phyloP scores from a whole-genome alignment of 2,329 filamentous ascomycete species.

The Chrysoporthe austroafricana region DNA sequence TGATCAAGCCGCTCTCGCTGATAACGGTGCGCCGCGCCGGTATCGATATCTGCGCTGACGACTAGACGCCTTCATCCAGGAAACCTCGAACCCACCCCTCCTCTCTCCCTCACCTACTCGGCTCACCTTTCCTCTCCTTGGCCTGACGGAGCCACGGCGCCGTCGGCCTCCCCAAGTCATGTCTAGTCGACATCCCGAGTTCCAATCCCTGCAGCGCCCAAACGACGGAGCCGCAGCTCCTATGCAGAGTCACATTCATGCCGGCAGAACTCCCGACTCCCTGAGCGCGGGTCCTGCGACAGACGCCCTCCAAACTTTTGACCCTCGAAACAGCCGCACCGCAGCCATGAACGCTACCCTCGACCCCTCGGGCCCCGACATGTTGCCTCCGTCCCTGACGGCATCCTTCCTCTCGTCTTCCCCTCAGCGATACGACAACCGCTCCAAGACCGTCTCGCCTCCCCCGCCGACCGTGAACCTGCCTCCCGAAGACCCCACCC shows the following conservation, averaged over 20 bases:
- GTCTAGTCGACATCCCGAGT: conserved; percentile 13
- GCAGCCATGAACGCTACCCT: conserved; percentile 31
- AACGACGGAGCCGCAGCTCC: conserved; percentile 25
- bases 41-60: conserved; percentile 10
- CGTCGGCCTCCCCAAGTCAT: conserved; percentile 21
- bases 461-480: conserved; percentile 35
- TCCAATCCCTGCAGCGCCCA: conserved; percentile 25
- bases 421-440: conserved; percentile 31
- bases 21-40: conserved; percentile 12
- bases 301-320: conserved; percentile 31
- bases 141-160: not conserved
- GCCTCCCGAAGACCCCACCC: conserved; percentile 26
- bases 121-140: conserved; percentile 4
- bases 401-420: conserved; percentile 25
- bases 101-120: conserved; percentile 2
- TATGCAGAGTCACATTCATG: conserved; percentile 21
- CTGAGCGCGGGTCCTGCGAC: conserved; percentile 32
- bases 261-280: conserved; percentile 26
- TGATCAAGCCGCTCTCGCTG: conserved; percentile 6
- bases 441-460: conserved; percentile 37
- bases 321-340: conserved; percentile 32
- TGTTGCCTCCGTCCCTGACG: conserved; percentile 21
- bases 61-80: conserved; percentile 4
- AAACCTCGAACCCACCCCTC: conserved; percentile 8
- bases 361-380: conserved; percentile 25